Evolutionary conservation across 108 stramenopile genomes (phyloP), one percentile per base, ranked within the genome.

Genomic region (Pseudonitzschia multiseries): DNA sequence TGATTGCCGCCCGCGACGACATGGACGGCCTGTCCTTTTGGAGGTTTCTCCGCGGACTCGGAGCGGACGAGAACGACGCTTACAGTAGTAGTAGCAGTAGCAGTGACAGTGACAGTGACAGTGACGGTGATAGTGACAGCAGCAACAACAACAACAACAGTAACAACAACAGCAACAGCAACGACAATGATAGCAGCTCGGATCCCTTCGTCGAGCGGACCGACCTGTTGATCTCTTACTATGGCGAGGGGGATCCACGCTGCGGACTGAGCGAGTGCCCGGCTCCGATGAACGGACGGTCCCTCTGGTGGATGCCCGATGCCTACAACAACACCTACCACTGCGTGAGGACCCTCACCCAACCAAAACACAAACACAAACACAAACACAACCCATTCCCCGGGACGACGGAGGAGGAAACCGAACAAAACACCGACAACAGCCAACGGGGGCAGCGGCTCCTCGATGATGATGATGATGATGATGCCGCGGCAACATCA

Each of bases 21-120:
- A 81, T 81, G 81, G 76, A 77, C 74, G 81, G 81, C 0, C 24
- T 48, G 8, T 77, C 76, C 8, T 73, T 81, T 64, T 70, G 70
- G 70, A 21, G 64, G 8, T 70, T 36, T 53, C 57, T 50, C 4
- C 53, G 29, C 17, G 2, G 21, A 28, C 68, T 51, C n/a, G 36
- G 36, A 6, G 6, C 2, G 36, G 36, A n/a, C n/a, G n/a, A n/a
- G n/a, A n/a, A n/a, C n/a, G n/a, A n/a, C n/a, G n/a, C n/a, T n/a
- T n/a, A n/a, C n/a, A n/a, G n/a, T n/a, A n/a, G n/a, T n/a, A n/a
- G n/a, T n/a, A n/a, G 36, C 53, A 54, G 0, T 54, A 15, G n/a
- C 15, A 0, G 15, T 24, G 53, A 54, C 53, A 24, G 13, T 14
- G 53, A 54, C 53, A 0, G 24, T 12, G 61, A 33, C 31, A 14